Evolutionary conservation across 495 filamentous ascomycete species (phyloP).

Genomic region (Poronia punctata): DNA sequence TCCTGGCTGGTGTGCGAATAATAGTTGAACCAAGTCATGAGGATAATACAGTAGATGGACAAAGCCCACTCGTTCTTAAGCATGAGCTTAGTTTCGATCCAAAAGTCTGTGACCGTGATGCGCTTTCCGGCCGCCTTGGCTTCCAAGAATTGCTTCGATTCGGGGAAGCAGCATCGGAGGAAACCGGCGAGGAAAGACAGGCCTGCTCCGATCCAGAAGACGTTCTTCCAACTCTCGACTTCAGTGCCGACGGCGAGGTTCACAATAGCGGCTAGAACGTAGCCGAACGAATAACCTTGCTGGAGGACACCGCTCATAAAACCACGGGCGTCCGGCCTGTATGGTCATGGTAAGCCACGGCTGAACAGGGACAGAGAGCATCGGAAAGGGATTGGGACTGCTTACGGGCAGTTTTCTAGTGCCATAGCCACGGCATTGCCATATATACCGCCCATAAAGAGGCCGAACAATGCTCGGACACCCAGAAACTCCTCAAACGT

Average conservation of each 20-base stretch:
- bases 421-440: slow-evolving; percentile 78
- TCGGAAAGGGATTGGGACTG: neutral
- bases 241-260: slow-evolving; percentile 58
- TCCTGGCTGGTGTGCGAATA: slow-evolving; percentile 53
- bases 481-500: slow-evolving; percentile 65
- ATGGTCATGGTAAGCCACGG: slow-evolving; percentile 6
- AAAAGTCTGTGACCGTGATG: slow-evolving; percentile 47
- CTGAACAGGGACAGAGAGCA: neutral
- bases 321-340: slow-evolving; percentile 51
- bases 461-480: slow-evolving; percentile 64
- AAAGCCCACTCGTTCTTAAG: slow-evolving; percentile 62
- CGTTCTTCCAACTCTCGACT: slow-evolving; percentile 53
- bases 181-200: slow-evolving; percentile 58
- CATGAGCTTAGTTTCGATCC: slow-evolving; percentile 55
- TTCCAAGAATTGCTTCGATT: slow-evolving; percentile 63
- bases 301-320: slow-evolving; percentile 74
- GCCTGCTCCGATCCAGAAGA: slow-evolving; percentile 58
- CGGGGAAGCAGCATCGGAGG: slow-evolving; percentile 58
- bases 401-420: slow-evolving; percentile 64
- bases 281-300: slow-evolving; percentile 71
- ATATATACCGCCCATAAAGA: slow-evolving; percentile 80
- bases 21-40: slow-evolving; percentile 62
- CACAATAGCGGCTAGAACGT: slow-evolving; percentile 63
- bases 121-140: slow-evolving; percentile 47
- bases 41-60: slow-evolving; percentile 60